Base-by-base conservation (phyloP, 805 yeast species). In the Wickerhamiella dianesei region DNA sequence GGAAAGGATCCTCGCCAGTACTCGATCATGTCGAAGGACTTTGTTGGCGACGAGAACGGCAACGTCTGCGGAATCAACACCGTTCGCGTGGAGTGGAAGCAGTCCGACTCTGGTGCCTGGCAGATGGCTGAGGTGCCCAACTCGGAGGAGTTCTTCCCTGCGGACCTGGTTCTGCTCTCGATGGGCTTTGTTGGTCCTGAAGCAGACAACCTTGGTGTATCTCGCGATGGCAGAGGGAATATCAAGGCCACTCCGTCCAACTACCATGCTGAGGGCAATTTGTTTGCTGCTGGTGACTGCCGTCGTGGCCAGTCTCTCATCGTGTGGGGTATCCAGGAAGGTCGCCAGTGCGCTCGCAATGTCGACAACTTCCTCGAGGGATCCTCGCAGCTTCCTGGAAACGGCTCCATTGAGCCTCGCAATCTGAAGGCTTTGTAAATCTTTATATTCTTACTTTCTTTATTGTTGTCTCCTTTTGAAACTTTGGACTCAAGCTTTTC, bases 321-420 rank as follows among this genome's bases (percentile, higher is more conserved):
- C 64, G 98, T 89, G 47, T 92, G 97, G 97, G 98, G 97, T 69
- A 89, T 89, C 57, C 97, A 92, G 70, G 98, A 89, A 69, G 98
- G 98, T 56, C 80, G 97, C 72, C 96, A 89, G 68, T 87, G 96
- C 76, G 98, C 98, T 35, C 75, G 95, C 56, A 87, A 85, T 57
- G 94, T 89, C 53, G 98, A 89, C 62, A 64, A 71, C 56, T 82
- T 65, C 64, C 72, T 89, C 64, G 77, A 79, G 78, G 88, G 89
- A 21, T 66, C 75, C 52, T 74, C 95, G 18, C 74, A 82, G 60
- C 74, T 92, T 59, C 97, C 98, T 51, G 95, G 95, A 40, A 84
- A 83, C 62, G 97, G 97, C 47, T 81, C 95, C 37, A 82, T 92
- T 61, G 85, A 81, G 58, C 85, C 80, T 67, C 79, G 96, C 36